A percentile compares a stretch with the other conserved stretches of the same genome.
These are phyloP conservation scores for Lactifluus echinatus DNA, from an alignment of 768 basidiomycete species.

Conservation along the genomic window DNA sequence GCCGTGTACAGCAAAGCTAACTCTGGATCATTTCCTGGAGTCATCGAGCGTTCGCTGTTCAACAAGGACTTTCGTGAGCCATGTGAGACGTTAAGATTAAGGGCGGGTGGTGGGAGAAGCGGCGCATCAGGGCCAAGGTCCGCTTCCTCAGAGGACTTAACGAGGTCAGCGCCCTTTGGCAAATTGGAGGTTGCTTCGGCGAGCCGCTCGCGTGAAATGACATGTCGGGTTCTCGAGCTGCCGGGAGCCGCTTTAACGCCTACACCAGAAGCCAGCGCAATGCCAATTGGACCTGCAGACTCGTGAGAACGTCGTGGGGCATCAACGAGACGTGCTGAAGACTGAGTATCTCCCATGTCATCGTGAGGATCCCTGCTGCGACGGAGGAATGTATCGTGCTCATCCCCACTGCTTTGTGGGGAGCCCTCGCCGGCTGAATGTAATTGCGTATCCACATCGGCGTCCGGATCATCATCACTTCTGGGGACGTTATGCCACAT, in stretches of 20 bases:
- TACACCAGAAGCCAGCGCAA: not conserved
- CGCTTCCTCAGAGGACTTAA: slow-evolving; percentile 1
- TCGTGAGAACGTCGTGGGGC: slow-evolving; percentile 1
- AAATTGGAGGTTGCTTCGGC: not conserved
- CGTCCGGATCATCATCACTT: slow-evolving; percentile 4
- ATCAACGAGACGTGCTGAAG: slow-evolving; percentile 14
- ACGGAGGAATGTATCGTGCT: slow-evolving; percentile 55
- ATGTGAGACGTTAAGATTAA: slow-evolving; percentile 4
- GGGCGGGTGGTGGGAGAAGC: slow-evolving; percentile 12
- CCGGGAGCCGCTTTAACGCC: not conserved
- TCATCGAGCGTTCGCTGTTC: slow-evolving; percentile 28
- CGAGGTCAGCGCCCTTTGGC: not conserved
- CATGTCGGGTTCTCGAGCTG: not conserved
- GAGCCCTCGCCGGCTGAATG: slow-evolving; percentile 50
- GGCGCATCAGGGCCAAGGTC: slow-evolving; percentile 12
- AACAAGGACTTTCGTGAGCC: slow-evolving; percentile 16
- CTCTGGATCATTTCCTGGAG: slow-evolving; percentile 25
- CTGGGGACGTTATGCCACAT: slow-evolving; percentile 18
- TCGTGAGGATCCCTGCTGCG: slow-evolving; percentile 22
- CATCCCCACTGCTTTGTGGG: slow-evolving; percentile 62
- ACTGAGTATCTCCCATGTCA: not conserved
- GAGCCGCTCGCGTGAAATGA: slow-evolving; percentile 14
- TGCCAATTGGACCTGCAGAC: slow-evolving; percentile 6
- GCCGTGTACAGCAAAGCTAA: slow-evolving; percentile 44
- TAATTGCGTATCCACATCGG: slow-evolving; percentile 18